A percentile compares a stretch with the other conserved stretches of the same genome.
Evolutionary conservation across 2,329 filamentous ascomycete species (phyloP).

Genomic region (Phoma herbarum): DNA sequence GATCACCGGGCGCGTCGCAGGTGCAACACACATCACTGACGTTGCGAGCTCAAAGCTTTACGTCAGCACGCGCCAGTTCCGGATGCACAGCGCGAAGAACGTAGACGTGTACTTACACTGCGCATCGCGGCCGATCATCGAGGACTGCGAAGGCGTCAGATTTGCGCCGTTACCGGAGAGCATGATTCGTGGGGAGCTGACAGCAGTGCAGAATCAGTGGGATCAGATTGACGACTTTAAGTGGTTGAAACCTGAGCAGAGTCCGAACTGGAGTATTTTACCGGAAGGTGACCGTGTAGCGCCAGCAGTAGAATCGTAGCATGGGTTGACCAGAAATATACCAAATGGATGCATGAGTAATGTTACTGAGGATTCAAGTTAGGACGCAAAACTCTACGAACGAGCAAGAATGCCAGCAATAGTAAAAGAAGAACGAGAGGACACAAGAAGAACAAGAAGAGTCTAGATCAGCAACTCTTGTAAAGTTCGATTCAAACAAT

Average conservation of each 20-base stretch:
- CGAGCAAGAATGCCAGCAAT: not conserved
- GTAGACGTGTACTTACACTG: constrained; percentile 87
- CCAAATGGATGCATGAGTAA: not conserved
- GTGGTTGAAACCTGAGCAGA: constrained; percentile 87
- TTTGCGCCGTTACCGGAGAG: constrained; percentile 78
- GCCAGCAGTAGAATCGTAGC: not conserved
- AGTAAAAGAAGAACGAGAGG: too few species aligned
- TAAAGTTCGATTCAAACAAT: not conserved
- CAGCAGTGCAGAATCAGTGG: constrained; percentile 72
- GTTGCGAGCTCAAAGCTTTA: constrained; percentile 78
- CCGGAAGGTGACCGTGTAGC: constrained; percentile 53
- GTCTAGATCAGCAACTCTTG: not conserved
- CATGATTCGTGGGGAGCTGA: constrained; percentile 7
- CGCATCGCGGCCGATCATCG: constrained; percentile 88
- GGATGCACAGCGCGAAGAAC: constrained; percentile 86
- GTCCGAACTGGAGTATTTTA: constrained; percentile 86
- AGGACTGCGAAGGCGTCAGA: constrained; percentile 79
- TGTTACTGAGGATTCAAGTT: not conserved
- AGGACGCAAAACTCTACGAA: not conserved
- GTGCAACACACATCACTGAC: constrained; percentile 83
- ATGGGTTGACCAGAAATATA: not conserved
- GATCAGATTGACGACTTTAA: constrained; percentile 96
- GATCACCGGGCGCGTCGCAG: constrained; percentile 78
- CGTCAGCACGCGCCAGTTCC: constrained; percentile 78
- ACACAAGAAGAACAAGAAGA: not conserved